These are phyloP conservation scores for Plasmopara muralis DNA, from an alignment of 352 stramenopile species.

Conservation along the genomic window DNA sequence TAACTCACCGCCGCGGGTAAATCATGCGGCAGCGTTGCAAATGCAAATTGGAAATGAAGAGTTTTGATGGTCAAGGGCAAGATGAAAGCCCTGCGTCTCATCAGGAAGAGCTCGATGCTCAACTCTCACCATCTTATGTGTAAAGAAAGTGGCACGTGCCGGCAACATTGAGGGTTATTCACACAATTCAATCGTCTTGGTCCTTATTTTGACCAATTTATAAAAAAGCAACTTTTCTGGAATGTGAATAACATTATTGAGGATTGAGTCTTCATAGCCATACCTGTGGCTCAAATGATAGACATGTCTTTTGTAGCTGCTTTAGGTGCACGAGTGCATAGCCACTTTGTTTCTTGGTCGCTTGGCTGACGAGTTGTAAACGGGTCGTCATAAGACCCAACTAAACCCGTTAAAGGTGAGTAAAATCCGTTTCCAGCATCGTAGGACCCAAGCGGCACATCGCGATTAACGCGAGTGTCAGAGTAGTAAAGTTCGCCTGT, in stretches of 20 bases:
- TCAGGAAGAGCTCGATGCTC: constrained; percentile 16
- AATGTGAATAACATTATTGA: too few species aligned
- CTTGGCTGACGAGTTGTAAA: constrained; percentile 40
- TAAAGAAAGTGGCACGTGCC: constrained; percentile 15
- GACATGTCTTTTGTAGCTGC: constrained; percentile 54
- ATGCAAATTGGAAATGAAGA: constrained; percentile 24
- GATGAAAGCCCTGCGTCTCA: neutral
- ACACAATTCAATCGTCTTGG: constrained; percentile 1
- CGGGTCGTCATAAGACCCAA: constrained; percentile 49
- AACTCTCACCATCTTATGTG: constrained; percentile 31
- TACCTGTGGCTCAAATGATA: constrained; percentile 27
- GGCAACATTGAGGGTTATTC: constrained; percentile 4
- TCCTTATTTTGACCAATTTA: too few species aligned
- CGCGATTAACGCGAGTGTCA: constrained; percentile 51
- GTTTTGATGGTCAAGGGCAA: constrained; percentile 24
- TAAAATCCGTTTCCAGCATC: constrained; percentile 75
- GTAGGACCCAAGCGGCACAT: constrained; percentile 63
- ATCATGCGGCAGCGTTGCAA: constrained; percentile 18
- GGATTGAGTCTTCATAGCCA: too few species aligned
- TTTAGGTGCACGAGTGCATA: constrained; percentile 49
- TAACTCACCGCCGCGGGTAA: constrained; percentile 41
- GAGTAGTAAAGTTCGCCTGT: constrained; percentile 68
- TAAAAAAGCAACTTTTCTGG: too few species aligned
- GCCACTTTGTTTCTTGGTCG: constrained; percentile 54
- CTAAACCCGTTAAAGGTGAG: constrained; percentile 46